Evolutionary conservation across 176 grass and related monocot species (phyloP), one percentile per base, ranked within the genome.

Genomic region (Coix lacrymajobi): DNA sequence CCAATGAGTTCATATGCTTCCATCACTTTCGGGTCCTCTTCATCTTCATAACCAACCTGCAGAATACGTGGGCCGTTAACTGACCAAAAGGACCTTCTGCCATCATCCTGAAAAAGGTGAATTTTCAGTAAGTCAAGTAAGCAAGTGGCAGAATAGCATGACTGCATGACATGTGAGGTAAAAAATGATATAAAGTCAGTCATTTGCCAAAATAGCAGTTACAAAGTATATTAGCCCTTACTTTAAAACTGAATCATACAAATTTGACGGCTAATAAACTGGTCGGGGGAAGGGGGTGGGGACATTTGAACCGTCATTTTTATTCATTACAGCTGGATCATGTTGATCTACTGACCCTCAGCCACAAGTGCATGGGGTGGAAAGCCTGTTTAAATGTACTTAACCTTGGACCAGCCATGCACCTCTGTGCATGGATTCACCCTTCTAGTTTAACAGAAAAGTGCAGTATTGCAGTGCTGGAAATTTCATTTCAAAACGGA

Each of bases 1-100:
- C 96, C 96, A 89, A 98, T 95, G 39, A 91, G 87, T 66, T 98
- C 96, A 83, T 93, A 98, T 51, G 92, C 92, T 88, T 89, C 96
- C 84, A 98, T 91, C 90, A 98, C 92, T 89, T 93, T 98, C 5
- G 83, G 73, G 85, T 98, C 89, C 44, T 91, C 89, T 87, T 98
- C 96, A 33, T 94, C 90, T 91, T 98, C 90, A 71, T 98, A 98
- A 76, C 92, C 96, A 80, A 95, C 52, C 85, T 98, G 84, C 39
- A 98, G 85, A 88, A 95, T 95, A 9, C 83, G 89, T 62, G 96
- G 91, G 12, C 96, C 92, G 88, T 95, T 93, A 32, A 98, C 89
- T 31, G 89, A 92, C 96, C 96, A 98, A 49, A 98, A 88, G 26
- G 92, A 89, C 71, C 48, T 91, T 86, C 79, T 69, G 69, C 92